Percentiles rank a stretch among this genome's conserved stretches.
phyloP scores from a whole-genome alignment of 2,329 filamentous ascomycete genomes.

The Ustulina deusta region DNA sequence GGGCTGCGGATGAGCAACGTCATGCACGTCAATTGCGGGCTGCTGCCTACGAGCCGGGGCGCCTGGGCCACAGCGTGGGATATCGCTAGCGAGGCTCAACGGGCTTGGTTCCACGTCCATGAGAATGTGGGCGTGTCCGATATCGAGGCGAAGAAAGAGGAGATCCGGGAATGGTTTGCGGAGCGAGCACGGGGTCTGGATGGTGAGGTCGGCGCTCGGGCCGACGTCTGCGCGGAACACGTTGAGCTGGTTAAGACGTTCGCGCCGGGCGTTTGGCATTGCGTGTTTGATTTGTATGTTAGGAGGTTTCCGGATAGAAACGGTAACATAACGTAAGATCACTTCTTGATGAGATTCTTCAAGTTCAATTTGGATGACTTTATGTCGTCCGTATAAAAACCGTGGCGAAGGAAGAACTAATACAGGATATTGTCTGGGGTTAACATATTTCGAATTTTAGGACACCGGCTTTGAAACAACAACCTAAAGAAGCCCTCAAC shows the following conservation, averaged over 20 bases:
- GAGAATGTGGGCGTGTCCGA: conserved; percentile 72
- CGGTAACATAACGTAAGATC: conserved; percentile 37
- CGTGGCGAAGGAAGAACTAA: background rate
- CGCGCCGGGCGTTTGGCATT: conserved; percentile 76
- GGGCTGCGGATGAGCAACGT: conserved; percentile 56
- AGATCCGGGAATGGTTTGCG: conserved; percentile 63
- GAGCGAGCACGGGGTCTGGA: conserved; percentile 48
- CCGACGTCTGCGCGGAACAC: conserved; percentile 60
- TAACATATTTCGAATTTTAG: too few species aligned
- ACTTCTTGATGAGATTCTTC: background rate
- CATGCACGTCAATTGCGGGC: conserved; percentile 72
- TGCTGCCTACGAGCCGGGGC: conserved; percentile 68
- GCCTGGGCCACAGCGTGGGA: conserved; percentile 66
- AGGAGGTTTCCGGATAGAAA: conserved; percentile 46
- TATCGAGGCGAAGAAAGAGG: conserved; percentile 59
- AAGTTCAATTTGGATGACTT: background rate
- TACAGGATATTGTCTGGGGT: background rate
- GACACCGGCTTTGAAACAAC: background rate
- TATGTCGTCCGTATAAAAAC: background rate
- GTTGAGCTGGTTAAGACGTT: conserved; percentile 77
- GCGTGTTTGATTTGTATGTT: conserved; percentile 73
- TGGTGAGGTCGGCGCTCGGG: conserved; percentile 21
- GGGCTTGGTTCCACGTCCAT: conserved; percentile 73
- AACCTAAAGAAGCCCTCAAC: background rate
- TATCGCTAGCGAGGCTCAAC: conserved; percentile 53